These are phyloP conservation scores for Mesotaenium endlicherianum DNA, from an alignment of 139 green algal genomes.

Conservation along the genomic window DNA sequence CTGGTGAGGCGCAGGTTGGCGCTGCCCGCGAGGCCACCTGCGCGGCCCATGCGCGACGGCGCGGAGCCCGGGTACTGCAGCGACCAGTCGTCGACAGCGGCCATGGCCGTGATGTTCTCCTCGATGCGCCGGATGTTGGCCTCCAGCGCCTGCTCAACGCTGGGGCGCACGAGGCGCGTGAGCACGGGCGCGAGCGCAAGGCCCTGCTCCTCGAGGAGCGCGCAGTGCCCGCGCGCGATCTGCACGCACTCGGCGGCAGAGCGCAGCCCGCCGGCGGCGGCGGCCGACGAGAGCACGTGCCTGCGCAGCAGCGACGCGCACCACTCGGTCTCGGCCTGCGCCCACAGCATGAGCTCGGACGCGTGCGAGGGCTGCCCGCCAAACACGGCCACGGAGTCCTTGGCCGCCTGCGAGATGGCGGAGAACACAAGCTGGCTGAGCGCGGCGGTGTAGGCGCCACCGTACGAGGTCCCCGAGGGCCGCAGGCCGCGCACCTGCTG, in stretches of 20 bases:
- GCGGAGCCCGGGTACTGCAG: background rate
- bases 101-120: conserved; percentile 42
- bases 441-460: conserved; percentile 40
- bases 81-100: conserved; percentile 37
- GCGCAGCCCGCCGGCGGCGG: conserved; percentile 38
- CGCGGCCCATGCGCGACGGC: background rate
- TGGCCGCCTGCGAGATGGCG: conserved; percentile 38
- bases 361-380: conserved; percentile 15
- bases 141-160: conserved; percentile 43
- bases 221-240: conserved; percentile 46
- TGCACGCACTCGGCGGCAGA: conserved; percentile 49
- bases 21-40: background rate
- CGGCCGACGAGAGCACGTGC: conserved; percentile 33
- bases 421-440: conserved; percentile 47
- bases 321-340: conserved; percentile 37
- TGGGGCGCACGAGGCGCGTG: conserved; percentile 25
- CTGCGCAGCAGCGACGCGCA: conserved; percentile 32
- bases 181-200: conserved; percentile 39
- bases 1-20: conserved; percentile 35
- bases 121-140: conserved; percentile 43
- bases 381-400: conserved; percentile 44
- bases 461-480: conserved; percentile 42
- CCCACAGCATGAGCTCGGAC: conserved; percentile 51
- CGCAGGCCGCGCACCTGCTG: conserved; percentile 14
- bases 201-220: conserved; percentile 36